These are phyloP conservation scores for Boletus vermiculosoides DNA, from an alignment of 768 basidiomycete species.

Conservation along the genomic window DNA sequence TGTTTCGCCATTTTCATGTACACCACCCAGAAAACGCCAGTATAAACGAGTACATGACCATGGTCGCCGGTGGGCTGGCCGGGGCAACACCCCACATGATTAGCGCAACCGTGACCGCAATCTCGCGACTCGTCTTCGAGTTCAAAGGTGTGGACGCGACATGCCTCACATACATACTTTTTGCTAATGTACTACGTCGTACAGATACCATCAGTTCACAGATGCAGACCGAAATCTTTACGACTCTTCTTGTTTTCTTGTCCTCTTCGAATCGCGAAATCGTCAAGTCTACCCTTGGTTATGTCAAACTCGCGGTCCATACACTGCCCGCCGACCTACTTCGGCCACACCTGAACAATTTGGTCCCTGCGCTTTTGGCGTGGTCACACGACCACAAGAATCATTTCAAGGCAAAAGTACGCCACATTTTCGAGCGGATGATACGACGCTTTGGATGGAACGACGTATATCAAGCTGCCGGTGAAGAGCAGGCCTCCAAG, in stretches of 20 bases:
- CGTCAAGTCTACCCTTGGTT: conserved; percentile 94
- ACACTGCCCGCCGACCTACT: conserved; percentile 71
- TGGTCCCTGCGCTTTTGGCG: conserved; percentile 81
- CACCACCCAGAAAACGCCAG: conserved; percentile 56
- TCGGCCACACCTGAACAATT: conserved; percentile 68
- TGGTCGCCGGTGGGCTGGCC: conserved; percentile 93
- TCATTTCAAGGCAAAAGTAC: conserved; percentile 96
- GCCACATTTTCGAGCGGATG: conserved; percentile 96
- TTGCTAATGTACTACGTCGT: conserved; percentile 1
- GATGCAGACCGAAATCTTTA: conserved; percentile 82
- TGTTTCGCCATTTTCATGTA: conserved; percentile 6
- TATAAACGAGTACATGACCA: conserved; percentile 92
- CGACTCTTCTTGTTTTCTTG: conserved; percentile 86
- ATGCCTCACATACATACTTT: neutral
- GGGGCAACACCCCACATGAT: conserved; percentile 97
- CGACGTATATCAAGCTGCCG: conserved; percentile 70
- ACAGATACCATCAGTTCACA: conserved; percentile 64
- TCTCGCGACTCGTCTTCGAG: conserved; percentile 92
- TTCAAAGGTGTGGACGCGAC: conserved; percentile 67
- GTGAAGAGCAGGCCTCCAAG: conserved; percentile 81
- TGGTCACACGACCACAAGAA: conserved; percentile 99
- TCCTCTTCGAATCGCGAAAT: conserved; percentile 96
- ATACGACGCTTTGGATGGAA: conserved; percentile 88
- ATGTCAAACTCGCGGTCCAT: conserved; percentile 90
- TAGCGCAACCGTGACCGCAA: conserved; percentile 91